A percentile compares a stretch with the other conserved stretches of the same genome.
Conservation (phyloP, 768 basidiomycete species). For the Serendipita sp. region DNA sequence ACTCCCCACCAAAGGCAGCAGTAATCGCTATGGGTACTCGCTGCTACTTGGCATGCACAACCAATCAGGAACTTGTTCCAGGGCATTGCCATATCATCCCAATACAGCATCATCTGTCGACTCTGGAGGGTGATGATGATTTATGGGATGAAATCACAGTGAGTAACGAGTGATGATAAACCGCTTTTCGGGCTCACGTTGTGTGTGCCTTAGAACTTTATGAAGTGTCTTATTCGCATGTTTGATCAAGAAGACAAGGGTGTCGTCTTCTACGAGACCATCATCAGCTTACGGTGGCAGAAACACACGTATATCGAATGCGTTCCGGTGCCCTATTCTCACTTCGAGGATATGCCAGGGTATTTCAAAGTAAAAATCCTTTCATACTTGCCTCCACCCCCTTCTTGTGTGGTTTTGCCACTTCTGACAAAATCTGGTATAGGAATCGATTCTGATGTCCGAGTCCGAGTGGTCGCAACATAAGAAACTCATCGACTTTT, state of each 20-base stretch:
- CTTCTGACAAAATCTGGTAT: constrained; percentile 1
- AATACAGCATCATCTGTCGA: constrained; percentile 81
- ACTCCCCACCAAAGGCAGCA: constrained; percentile 73
- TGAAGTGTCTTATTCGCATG: constrained; percentile 95
- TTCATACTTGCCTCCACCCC: neutral
- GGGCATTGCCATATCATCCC: constrained; percentile 95
- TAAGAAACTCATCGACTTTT: constrained; percentile 92
- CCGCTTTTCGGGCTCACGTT: neutral
- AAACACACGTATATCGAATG: constrained; percentile 89
- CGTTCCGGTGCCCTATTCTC: constrained; percentile 78
- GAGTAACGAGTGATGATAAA: constrained; percentile 15
- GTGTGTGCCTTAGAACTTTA: constrained; percentile 38
- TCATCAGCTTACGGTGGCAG: constrained; percentile 72
- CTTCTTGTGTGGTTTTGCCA: neutral
- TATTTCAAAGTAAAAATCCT: constrained; percentile 65
- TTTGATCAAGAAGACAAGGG: constrained; percentile 86
- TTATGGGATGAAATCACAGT: constrained; percentile 96
- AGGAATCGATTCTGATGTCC: constrained; percentile 89
- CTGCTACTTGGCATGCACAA: constrained; percentile 79
- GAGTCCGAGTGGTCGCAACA: constrained; percentile 98
- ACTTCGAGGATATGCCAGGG: constrained; percentile 74
- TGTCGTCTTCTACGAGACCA: constrained; percentile 90
- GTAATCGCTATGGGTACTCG: constrained; percentile 84
- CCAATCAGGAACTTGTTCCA: constrained; percentile 70
- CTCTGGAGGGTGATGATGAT: constrained; percentile 90